Base-by-base conservation (phyloP, 2,329 filamentous ascomycete genomes). In the Aureobasidium sp. region DNA sequence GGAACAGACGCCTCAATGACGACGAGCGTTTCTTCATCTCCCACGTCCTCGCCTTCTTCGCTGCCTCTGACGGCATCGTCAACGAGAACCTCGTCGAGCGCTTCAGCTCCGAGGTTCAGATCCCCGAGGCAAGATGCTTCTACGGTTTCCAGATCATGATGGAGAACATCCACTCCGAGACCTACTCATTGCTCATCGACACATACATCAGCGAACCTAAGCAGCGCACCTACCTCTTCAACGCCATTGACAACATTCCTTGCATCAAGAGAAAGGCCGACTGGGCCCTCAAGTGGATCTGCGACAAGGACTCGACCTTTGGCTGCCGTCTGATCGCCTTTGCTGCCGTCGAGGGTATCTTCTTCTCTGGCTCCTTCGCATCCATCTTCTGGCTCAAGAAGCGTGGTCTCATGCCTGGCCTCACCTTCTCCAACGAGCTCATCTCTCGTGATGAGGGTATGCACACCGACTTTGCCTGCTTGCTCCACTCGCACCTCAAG, bases 111-210 rank as follows among this genome's bases (percentile, higher is more conserved):
- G 94, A 99, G 79, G 93, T 99, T 34, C 94, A 99, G 80, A 87
- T 97, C 63, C 93, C 94, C 12, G 94, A 99, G 80, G 94, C 94
- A 67, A 91, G 94, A 72, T 99, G 94, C 87, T 99, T 99, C 84
- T 99, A 99, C 78, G 94, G 94, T 67, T 99, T 99, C 85, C 94
- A 99, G 82, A 97, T 97, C 82, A 99, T 99, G 94, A 97, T 99
- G 90, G 94, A 99, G 84, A 99, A 99, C 81, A 96, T 99, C 72
- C 94, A 99, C 84, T 97, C 94, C 17, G 94, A 99, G 82, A 99
- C 94, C 61, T 99, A 99, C 85, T 97, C 93, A 22, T 87, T 99
- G 39, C 87, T 99, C 74, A 99, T 99, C 75, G 94, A 99, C 77
- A 97, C 93, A 66, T 99, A 99, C 79, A 96, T 99, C 80, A 97